phyloP scores from a whole-genome alignment of 2,329 filamentous ascomycete genomes.

The Alternaria gaisen region DNA sequence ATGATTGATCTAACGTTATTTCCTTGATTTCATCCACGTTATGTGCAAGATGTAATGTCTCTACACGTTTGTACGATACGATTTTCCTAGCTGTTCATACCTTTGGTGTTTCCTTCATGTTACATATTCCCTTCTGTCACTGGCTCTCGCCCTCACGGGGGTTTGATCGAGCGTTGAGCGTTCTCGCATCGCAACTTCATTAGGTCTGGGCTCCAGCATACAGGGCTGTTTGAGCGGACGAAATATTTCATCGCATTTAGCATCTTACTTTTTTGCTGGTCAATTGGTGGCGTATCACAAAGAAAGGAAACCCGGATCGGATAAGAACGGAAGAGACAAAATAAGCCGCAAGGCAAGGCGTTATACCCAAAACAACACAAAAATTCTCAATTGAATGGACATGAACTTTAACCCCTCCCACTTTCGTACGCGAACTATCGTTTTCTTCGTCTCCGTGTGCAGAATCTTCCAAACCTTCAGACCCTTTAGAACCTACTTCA shows the following conservation, averaged over 20 bases:
- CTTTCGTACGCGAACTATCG: not conserved
- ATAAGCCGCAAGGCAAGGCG: conserved; percentile 3
- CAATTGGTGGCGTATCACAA: not conserved
- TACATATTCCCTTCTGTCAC: conserved; percentile 11
- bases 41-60: conserved; percentile 13
- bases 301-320: not conserved
- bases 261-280: conserved; percentile 2
- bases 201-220: conserved; percentile 20
- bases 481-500: not conserved
- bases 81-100: conserved; percentile 10
- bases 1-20: conserved; percentile 16
- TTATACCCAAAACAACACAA: conserved; percentile 3
- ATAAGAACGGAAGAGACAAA: not conserved
- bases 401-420: not conserved
- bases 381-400: not conserved
- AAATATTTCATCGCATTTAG: conserved; percentile 7
- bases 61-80: conserved; percentile 18
- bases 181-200: conserved; percentile 9
- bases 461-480: not conserved
- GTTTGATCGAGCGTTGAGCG: conserved; percentile 30
- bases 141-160: conserved; percentile 25
- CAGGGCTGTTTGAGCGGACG: conserved; percentile 12
- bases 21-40: conserved; percentile 3
- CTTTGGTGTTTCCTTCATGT: conserved; percentile 4
- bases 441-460: not conserved